Evolutionary conservation across 2,329 filamentous ascomycete genomes (phyloP).

Genomic region (Clonostachys byssicola): DNA sequence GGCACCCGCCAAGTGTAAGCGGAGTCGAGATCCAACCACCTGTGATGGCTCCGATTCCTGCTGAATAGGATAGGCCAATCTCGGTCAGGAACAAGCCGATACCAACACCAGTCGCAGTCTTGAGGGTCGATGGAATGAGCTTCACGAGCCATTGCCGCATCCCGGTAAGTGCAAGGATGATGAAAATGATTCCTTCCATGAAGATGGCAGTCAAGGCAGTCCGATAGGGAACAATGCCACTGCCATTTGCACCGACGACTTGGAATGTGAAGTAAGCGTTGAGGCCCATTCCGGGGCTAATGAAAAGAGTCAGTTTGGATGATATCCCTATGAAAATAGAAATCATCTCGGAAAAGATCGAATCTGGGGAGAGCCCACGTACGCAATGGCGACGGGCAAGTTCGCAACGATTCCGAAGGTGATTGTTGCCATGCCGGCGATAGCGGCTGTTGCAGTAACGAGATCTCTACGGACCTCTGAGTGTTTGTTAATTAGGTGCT

Average conservation of each 20-base stretch:
- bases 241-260: slow-evolving; percentile 58
- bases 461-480: slow-evolving; percentile 68
- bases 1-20: slow-evolving; percentile 73
- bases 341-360: background rate
- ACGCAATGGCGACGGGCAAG: slow-evolving; percentile 67
- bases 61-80: slow-evolving; percentile 68
- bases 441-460: slow-evolving; percentile 78
- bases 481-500: slow-evolving; percentile 4
- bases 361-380: slow-evolving; percentile 20
- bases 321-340: too few species aligned
- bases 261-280: slow-evolving; percentile 67
- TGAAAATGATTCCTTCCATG: slow-evolving; percentile 60
- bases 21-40: slow-evolving; percentile 63
- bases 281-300: slow-evolving; percentile 61
- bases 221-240: slow-evolving; percentile 51
- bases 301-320: slow-evolving; percentile 2
- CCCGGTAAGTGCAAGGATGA: slow-evolving; percentile 60
- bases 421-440: slow-evolving; percentile 71
- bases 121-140: slow-evolving; percentile 60
- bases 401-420: slow-evolving; percentile 75
- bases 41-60: slow-evolving; percentile 79
- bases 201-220: slow-evolving; percentile 62
- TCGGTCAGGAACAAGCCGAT: slow-evolving; percentile 62
- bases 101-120: slow-evolving; percentile 61
- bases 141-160: slow-evolving; percentile 71